These are phyloP conservation scores for Venustampulla echinocandica DNA, from an alignment of 495 filamentous ascomycete genomes.

Conservation along the genomic window DNA sequence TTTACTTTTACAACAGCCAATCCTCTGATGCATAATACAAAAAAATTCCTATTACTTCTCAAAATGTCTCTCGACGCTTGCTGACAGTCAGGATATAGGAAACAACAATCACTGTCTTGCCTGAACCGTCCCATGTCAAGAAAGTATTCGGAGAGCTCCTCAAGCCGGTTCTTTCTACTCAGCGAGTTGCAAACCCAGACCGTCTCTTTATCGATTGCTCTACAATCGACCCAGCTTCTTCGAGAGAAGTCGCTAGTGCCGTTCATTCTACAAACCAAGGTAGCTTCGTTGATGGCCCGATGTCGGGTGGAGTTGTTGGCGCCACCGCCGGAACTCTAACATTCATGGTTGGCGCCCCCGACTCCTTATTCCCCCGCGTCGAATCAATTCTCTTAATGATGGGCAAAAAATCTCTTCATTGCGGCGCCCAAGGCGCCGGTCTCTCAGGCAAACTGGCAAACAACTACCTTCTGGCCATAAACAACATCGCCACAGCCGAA, in stretches of 20 bases:
- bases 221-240: constrained; percentile 77
- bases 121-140: constrained; percentile 71
- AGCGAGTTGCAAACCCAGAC: constrained; percentile 28
- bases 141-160: constrained; percentile 61
- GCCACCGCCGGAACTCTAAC: constrained; percentile 66
- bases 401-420: constrained; percentile 74
- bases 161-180: constrained; percentile 30
- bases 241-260: constrained; percentile 53
- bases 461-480: constrained; percentile 86
- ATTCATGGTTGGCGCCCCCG: constrained; percentile 76
- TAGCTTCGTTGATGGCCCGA: constrained; percentile 68
- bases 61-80: background rate
- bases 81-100: constrained; percentile 41
- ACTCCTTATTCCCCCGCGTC: constrained; percentile 48
- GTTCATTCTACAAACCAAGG: constrained; percentile 46
- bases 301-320: constrained; percentile 82
- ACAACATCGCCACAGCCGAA: constrained; percentile 86
- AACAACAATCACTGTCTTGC: constrained; percentile 70
- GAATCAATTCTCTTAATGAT: constrained; percentile 61
- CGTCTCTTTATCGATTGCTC: constrained; percentile 75
- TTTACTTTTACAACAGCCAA: constrained; percentile 43
- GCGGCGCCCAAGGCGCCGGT: constrained; percentile 71
- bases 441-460: constrained; percentile 84
- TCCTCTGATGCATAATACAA: constrained; percentile 64
- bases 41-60: constrained; percentile 54